Evolutionary conservation across 2,329 filamentous ascomycete species (phyloP), one percentile per base, ranked within the genome.

Genomic region (Alternaria panax): DNA sequence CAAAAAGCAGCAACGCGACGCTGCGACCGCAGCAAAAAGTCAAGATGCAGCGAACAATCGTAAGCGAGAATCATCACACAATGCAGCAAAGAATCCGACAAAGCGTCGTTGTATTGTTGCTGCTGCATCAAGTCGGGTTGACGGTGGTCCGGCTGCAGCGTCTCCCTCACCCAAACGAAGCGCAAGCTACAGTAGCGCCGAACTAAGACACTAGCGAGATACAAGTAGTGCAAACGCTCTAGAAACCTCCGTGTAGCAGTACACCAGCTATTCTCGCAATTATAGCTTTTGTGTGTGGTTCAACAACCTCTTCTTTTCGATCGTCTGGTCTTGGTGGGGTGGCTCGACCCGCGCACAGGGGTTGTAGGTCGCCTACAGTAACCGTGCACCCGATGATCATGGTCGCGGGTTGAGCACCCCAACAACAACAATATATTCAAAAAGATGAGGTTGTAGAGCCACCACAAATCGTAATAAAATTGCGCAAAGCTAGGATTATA

Each of bases 51-150:
- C 24, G 0, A 54, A 47, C 14, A 54, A 18, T 2, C 28, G 4
- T 38, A 54, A 46, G 34, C 34, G 22, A 46, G 32, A 46, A 47
- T 16, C 52, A 20, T 54, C 18, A 47, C 42, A 46, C 42, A 54
- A 11, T 7, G 42, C 42, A 14, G 34, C 11, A 22, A 40, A 47
- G 36, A 54, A 27, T 32, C n/a, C 7, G 12, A 47, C 36, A 55
- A 55, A 50, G 53, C 45, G 45, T 42, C 11, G 36, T 50, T 27
- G 45, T 42, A 36, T 36, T 55, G 45, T 20, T 22, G 53, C 7
- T 55, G 53, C 7, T 55, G 25, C 45, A 18, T 5, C 6, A 55
- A 48, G 52, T 28, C 9, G 8, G 12, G 52, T 32, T 34, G 18
- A 42, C 34, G 52, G 18, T 47, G n/a, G 22, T 40, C 52, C 32